A percentile compares a stretch with the other conserved stretches of the same genome.
Conservation (phyloP, 208 protist species). For the Leishmania lainsoni region DNA sequence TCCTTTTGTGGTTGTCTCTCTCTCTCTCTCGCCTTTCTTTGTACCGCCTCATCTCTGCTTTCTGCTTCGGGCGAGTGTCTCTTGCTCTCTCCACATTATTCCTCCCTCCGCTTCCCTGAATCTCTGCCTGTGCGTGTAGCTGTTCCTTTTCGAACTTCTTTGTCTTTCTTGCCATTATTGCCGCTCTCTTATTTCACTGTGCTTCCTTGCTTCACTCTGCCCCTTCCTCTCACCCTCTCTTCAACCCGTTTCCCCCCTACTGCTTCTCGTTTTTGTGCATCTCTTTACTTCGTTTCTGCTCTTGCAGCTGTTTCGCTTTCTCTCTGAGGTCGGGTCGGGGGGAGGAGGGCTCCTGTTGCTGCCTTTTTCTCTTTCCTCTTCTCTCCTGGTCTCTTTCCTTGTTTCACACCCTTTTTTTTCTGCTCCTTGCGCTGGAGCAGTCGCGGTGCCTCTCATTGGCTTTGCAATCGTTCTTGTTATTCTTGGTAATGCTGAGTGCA, state of each 20-base stretch:
- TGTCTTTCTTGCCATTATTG: not conserved
- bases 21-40: not conserved
- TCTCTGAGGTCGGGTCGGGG: not conserved
- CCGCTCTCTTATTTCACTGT: not conserved
- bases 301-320: not conserved
- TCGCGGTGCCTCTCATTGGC: not conserved
- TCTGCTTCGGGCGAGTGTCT: not conserved
- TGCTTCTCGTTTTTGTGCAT: not conserved
- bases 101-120: not conserved
- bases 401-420: not conserved
- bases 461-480: not conserved
- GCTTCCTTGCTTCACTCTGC: not conserved
- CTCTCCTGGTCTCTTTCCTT: not conserved
- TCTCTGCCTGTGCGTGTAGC: not conserved
- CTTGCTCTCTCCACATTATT: not conserved
- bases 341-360: not conserved
- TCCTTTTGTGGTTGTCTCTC: not conserved
- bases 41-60: not conserved
- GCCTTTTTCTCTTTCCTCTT: not conserved
- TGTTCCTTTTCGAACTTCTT: conserved; percentile 11
- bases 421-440: not conserved
- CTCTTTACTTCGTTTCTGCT: not conserved
- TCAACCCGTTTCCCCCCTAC: not conserved
- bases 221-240: not conserved
- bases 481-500: not conserved